Evolutionary conservation across 1,284 basidiomycete species (phyloP), one percentile per base, ranked within the genome.

Genomic region (Trametes polyzona): DNA sequence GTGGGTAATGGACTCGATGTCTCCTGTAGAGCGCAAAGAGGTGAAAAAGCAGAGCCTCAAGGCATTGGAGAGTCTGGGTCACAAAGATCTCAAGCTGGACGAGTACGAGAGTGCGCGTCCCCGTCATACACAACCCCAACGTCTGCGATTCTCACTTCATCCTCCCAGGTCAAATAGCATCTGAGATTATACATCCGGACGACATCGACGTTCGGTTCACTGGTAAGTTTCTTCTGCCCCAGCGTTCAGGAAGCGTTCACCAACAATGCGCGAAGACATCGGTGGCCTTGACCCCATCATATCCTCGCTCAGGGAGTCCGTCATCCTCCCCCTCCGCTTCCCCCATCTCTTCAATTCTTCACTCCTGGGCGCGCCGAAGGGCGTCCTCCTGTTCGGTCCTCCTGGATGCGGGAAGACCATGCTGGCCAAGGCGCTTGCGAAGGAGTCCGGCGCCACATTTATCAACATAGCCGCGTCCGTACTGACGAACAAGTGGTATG

Each of bases 241-340:
- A 0, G 19, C 43, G 27, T 32, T 58, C 43, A 36, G 33, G 50
- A 16, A 27, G 26, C 23, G 17, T 42, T 52, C 10, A 63, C 21
- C 21, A 16, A 17, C 12, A 7, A 14, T 30, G 12, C 11, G 12
- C 19, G n/a, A 29, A 92, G 92, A 95, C 66, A 90, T 99, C 57
- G 97, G 96, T n/a, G 97, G 97, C 6, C 83, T 99, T 24, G 97
- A 99, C 49, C 79, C 88, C 33, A 98, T 98, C 67, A 91, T 99
- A 61, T 83, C 88, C 21, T 93, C 90, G 30, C 83, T 99, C 52
- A 88, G 94, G 54, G 96, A 99, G 78, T 95, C 95, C 58, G 90
- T 99, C 61, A 98, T 99, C 69, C 97, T 95, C 70, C 97, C 96
- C 1, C 83, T 99, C 40, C 88, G 93, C 59, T 97, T 93, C 67